Conservation (phyloP, 495 filamentous ascomycete species). For the Penicillium arizonense region DNA sequence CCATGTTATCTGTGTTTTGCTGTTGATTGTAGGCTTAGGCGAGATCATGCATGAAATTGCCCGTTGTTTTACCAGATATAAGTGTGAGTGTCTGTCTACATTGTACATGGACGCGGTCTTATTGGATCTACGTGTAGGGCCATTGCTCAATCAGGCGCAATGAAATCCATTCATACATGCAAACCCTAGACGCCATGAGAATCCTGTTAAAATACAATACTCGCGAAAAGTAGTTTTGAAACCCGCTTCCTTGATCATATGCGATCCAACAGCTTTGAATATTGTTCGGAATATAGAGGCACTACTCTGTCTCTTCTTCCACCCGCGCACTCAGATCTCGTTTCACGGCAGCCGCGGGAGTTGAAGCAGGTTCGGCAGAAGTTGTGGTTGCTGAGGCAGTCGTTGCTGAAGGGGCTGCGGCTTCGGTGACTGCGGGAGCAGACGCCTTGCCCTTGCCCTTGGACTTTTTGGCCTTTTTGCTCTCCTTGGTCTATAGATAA, state of each 20-base stretch:
- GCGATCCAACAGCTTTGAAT: neutral
- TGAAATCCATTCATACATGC: neutral
- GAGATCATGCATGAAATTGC: no score
- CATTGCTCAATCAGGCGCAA: no score
- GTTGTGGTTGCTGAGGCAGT: constrained; percentile 58
- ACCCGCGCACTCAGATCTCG: constrained; percentile 59
- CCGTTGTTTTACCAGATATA: no score
- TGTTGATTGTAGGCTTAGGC: no score
- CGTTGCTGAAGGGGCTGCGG: constrained; percentile 27
- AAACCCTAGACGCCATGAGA: neutral
- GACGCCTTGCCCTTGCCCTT: constrained; percentile 48
- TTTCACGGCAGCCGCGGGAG: constrained; percentile 37
- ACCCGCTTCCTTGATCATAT: neutral
- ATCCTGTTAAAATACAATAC: neutral
- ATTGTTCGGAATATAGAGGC: constrained; percentile 5
- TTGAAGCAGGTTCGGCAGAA: constrained; percentile 52
- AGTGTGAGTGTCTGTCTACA: no score
- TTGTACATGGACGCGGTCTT: no score
- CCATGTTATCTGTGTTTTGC: no score
- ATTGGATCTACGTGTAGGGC: no score
- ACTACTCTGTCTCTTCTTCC: constrained; percentile 66
- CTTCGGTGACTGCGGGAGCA: constrained; percentile 26
- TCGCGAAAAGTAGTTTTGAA: neutral
- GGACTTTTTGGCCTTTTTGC: constrained; percentile 68
- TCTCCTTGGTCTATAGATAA: constrained; percentile 36